Base-by-base conservation (phyloP, 2,329 filamentous ascomycete species). In the Diaporthe velutina region DNA sequence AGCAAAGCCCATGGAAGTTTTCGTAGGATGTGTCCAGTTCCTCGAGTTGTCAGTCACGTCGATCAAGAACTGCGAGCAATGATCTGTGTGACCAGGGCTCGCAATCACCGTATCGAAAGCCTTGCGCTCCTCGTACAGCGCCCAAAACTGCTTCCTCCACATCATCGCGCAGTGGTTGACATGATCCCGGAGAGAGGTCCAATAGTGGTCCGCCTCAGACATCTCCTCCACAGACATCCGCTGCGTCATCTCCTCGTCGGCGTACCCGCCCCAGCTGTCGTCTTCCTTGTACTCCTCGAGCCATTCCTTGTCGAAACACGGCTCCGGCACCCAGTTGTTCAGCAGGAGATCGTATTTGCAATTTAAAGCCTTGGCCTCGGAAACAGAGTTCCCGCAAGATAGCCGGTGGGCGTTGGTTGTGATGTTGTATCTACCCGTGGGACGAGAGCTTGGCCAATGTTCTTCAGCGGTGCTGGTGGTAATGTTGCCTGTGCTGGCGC, bases 151-250 rank as follows among this genome's bases (percentile, higher is more conserved):
- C 54, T 78, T 78, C 58, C 75, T 76, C 79, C 79, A 80, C 74
- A 80, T 77, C 54, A 79, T 77, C 15, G 77, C 78, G 70, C 79
- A 80, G 76, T 80, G 79, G 45, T 79, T 78, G 48, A 80, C 75
- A 64, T 80, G 79, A 38, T 80, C 79, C 1, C 79, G 77, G 1
- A 74, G 72, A 0, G 77, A 78, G 0, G 79, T 80, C 58, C 74
- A 80, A 70, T 80, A 80, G 35, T 76, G 75, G 55, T 76, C 77
- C 17, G 58, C 25, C 42, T 78, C 77, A 8, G 73, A 71, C 79
- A 80, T 80, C 22, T 78, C 77, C 12, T 76, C 75, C 17, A 78
- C 71, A 10, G 70, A 74, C 7, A 79, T 61, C 4, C 52, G 73
- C 33, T 74, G 74, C 19, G 79, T 79, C 76, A 79, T 74, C 12